Evolutionary conservation across 345 rosid species (phyloP).

Genomic region (Trapa incisa): DNA sequence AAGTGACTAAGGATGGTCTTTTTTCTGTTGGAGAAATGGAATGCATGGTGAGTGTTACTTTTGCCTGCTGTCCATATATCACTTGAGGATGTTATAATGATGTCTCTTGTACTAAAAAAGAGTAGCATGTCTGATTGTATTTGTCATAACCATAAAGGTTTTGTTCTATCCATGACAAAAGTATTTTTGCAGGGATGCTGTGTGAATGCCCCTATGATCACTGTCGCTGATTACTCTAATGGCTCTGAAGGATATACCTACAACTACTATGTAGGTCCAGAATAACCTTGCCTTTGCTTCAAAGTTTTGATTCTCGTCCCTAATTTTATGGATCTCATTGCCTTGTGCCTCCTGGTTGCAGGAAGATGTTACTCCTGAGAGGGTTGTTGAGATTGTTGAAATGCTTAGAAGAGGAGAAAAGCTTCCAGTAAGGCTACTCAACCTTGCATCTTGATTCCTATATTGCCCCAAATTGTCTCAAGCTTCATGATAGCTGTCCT

Average conservation of each 20-base stretch:
- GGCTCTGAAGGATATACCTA: slow-evolving; percentile 95
- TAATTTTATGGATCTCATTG: not conserved
- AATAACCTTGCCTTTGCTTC: slow-evolving; percentile 6
- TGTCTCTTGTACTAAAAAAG: not conserved
- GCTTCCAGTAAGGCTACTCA: slow-evolving; percentile 49
- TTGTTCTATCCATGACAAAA: not conserved
- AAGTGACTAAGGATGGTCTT: slow-evolving; percentile 96
- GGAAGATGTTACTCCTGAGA: slow-evolving; percentile 90
- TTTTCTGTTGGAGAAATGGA: slow-evolving; percentile 99
- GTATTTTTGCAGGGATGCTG: slow-evolving; percentile 77
- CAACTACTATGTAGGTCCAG: slow-evolving; percentile 66
- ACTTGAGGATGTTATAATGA: too few species aligned
- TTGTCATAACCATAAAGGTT: not conserved
- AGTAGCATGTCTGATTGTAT: not conserved
- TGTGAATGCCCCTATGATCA: slow-evolving; percentile 98
- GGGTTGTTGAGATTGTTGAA: slow-evolving; percentile 86
- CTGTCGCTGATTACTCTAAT: slow-evolving; percentile 85
- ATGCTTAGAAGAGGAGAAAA: slow-evolving; percentile 80
- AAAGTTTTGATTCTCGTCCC: not conserved
- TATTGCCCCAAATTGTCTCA: not conserved
- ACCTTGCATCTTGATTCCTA: not conserved
- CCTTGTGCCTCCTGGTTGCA: slow-evolving; percentile 21
- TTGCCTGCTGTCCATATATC: not conserved
- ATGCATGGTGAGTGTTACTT: slow-evolving; percentile 57
- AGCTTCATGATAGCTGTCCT: not conserved